A percentile compares a stretch with the other conserved stretches of the same genome.
Evolutionary conservation across 345 rosid species (phyloP).

Genomic region (Hirschfeldia incana): DNA sequence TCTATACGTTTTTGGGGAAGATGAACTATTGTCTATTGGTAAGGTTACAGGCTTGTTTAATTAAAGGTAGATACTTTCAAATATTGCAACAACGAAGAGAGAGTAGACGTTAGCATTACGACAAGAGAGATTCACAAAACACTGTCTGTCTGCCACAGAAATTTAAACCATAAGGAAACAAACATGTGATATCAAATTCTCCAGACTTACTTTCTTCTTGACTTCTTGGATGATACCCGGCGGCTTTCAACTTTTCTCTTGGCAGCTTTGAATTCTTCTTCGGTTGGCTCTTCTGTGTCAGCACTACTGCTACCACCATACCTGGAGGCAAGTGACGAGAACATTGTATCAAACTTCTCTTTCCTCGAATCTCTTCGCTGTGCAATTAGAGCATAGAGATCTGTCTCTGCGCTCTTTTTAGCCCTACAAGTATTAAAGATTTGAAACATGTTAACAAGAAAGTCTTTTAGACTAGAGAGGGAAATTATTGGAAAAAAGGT

Average conservation of each 20-base stretch:
- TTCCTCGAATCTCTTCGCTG: slow-evolving; percentile 70
- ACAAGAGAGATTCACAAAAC: background rate
- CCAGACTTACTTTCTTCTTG: background rate
- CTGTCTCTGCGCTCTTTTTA: slow-evolving; percentile 49
- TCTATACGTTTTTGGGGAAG: background rate
- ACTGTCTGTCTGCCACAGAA: background rate
- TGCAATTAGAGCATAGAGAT: slow-evolving; percentile 61
- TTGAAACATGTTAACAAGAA: slow-evolving; percentile 12
- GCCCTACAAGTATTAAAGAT: slow-evolving; percentile 38
- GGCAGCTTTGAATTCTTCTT: slow-evolving; percentile 93
- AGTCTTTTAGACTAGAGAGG: background rate
- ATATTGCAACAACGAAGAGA: background rate
- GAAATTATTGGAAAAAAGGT: background rate
- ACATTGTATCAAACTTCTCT: slow-evolving; percentile 75
- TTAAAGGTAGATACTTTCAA: background rate
- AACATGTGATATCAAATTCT: background rate
- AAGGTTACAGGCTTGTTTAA: background rate
- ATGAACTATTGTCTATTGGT: background rate
- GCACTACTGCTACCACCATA: slow-evolving; percentile 66
- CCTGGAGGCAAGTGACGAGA: slow-evolving; percentile 66
- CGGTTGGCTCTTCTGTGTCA: slow-evolving; percentile 70
- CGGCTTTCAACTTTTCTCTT: slow-evolving; percentile 60
- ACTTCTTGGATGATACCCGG: slow-evolving; percentile 38
- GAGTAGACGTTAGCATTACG: background rate
- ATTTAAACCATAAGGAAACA: background rate